Conservation (phyloP, 2,329 filamentous ascomycete genomes). For the Alternaria hordeiaustralica region DNA sequence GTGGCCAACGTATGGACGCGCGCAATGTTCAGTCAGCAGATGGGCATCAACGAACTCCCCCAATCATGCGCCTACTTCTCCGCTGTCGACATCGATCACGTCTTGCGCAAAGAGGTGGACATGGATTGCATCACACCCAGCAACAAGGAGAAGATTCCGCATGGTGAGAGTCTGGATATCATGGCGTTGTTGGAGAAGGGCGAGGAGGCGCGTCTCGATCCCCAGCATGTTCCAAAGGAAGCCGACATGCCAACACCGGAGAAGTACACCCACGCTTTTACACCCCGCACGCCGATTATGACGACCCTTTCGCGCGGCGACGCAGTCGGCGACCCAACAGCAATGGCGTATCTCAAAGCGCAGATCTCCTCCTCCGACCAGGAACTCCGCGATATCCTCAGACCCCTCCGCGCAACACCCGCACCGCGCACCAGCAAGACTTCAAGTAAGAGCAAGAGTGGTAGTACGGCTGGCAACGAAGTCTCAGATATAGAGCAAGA, state of each 20-base stretch:
- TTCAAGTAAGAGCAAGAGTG: neutral
- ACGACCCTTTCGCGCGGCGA: constrained; percentile 60
- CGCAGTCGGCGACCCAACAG: constrained; percentile 27
- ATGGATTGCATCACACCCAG: constrained; percentile 97
- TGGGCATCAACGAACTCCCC: constrained; percentile 93
- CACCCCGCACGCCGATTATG: constrained; percentile 79
- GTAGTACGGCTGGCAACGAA: neutral
- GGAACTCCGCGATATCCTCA: constrained; percentile 77
- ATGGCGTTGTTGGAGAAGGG: constrained; percentile 76
- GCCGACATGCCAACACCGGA: constrained; percentile 63
- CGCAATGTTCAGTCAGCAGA: constrained; percentile 96
- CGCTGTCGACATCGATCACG: constrained; percentile 91
- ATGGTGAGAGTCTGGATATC: constrained; percentile 89
- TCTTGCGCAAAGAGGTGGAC: constrained; percentile 96
- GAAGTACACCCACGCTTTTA: constrained; percentile 73
- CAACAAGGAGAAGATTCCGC: constrained; percentile 76
- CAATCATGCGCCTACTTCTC: constrained; percentile 96
- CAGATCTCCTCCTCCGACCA: constrained; percentile 79
- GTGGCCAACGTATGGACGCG: constrained; percentile 95
- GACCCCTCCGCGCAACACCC: constrained; percentile 42
- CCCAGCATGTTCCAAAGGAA: constrained; percentile 57
- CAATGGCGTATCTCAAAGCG: constrained; percentile 73
- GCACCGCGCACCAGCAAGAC: neutral
- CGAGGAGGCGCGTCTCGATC: constrained; percentile 71
- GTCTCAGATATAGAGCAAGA: constrained; percentile 8